Percentiles rank a stretch among this genome's conserved stretches.
Conservation (phyloP, 2,329 filamentous ascomycete species). For the Alternaria angustiovoidea region DNA sequence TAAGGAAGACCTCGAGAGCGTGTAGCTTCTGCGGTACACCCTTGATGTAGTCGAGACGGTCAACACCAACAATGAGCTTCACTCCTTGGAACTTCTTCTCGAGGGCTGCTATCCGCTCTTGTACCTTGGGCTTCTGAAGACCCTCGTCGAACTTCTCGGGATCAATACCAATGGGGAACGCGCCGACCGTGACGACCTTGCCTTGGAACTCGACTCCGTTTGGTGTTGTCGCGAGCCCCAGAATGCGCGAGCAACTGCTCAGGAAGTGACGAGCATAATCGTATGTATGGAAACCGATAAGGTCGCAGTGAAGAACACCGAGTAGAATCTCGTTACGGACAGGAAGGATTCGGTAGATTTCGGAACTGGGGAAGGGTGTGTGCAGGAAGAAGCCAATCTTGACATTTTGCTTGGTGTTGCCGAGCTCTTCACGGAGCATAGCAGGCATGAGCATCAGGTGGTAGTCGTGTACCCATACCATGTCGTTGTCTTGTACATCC, state of each 20-base stretch:
- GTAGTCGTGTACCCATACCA: slow-evolving; percentile 99
- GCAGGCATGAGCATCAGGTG: slow-evolving; percentile 96
- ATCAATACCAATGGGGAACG: slow-evolving; percentile 97
- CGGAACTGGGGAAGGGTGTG: slow-evolving; percentile 94
- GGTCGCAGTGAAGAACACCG: slow-evolving; percentile 89
- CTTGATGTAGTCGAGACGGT: slow-evolving; percentile 98
- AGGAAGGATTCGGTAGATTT: slow-evolving; percentile 95
- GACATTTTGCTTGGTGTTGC: slow-evolving; percentile 82
- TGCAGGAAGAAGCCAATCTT: slow-evolving; percentile 99
- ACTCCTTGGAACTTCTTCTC: slow-evolving; percentile 93
- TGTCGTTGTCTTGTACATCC: slow-evolving; percentile 89
- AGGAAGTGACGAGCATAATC: slow-evolving; percentile 98
- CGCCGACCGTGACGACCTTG: slow-evolving; percentile 88
- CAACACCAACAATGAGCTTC: slow-evolving; percentile 95
- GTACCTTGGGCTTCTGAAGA: slow-evolving; percentile 82
- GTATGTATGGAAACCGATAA: slow-evolving; percentile 98
- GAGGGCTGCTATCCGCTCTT: slow-evolving; percentile 84
- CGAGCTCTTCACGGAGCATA: slow-evolving; percentile 92
- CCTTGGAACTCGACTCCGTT: slow-evolving; percentile 92
- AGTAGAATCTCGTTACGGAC: slow-evolving; percentile 88
- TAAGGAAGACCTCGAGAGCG: slow-evolving; percentile 94
- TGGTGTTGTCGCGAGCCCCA: slow-evolving; percentile 81
- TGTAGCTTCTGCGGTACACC: slow-evolving; percentile 97
- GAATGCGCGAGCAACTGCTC: slow-evolving; percentile 92
- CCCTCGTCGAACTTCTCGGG: slow-evolving; percentile 95